Evolutionary conservation across 1,284 basidiomycete species (phyloP), one percentile per base, ranked within the genome.

Genomic region (Microbotryum violaceum): DNA sequence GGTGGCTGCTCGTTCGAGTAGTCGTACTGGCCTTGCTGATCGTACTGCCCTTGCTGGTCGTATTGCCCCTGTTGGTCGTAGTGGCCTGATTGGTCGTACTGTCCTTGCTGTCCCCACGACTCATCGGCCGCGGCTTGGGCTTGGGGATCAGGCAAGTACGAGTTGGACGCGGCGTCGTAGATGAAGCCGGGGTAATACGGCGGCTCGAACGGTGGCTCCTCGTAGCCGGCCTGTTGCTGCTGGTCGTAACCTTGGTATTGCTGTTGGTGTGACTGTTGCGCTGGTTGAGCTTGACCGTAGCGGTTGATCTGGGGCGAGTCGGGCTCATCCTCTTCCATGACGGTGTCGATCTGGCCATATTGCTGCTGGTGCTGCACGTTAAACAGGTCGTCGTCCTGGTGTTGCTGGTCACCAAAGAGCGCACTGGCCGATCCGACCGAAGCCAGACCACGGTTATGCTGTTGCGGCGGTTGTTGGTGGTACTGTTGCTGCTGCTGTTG

Each of bases 101-200:
- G 37, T 42, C 37, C 37, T 16, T 18, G 14, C 37, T 42, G 37
- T 12, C 37, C 37, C 37, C 37, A 42, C 14, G 37, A 42, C 37
- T 42, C 37, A 18, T 42, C 37, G 12, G 37, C 52, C 20, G 45
- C 46, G 9, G 31, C 10, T 27, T 65, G 58, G 31, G 58, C 58
- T 49, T 57, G 53, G n/a, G 61, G 55, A 37, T 68, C 67, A 23
- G 64, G 53, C 29, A 60, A 21, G 58, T 68, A 68, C 33, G 60
- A 60, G 50, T 66, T 66, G n/a, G 62, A 56, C 6, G 60, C 53
- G 18, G 54, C 49, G 58, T 66, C 61, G 62, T 66, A 68, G 29
- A 63, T 23, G 60, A 60, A 68, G 33, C 64, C 67, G 10, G 67
- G 67, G 52, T 68, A 68, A 57, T 54, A 50, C 2, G 62, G 65